Evolutionary conservation across 495 filamentous ascomycete species (phyloP), one percentile per base, ranked within the genome.

Genomic region (Acidiella bohemica): DNA sequence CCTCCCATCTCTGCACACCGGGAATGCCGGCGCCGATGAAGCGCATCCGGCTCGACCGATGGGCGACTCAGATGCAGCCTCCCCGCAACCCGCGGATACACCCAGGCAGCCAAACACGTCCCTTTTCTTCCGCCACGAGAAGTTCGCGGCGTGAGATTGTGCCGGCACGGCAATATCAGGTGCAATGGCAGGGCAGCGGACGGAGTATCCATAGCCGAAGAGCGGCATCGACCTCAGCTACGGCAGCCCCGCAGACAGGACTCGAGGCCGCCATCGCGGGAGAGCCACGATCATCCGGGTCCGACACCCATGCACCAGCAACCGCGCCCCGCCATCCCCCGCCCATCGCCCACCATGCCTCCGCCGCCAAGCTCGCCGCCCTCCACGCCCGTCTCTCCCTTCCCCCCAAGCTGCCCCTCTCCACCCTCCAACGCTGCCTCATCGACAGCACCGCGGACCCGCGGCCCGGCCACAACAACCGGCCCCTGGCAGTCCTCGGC

Each of bases 301-400:
- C 4, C 39, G 34, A 34, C 6, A 5, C 17, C 30, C 12, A 40
- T 7, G 11, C 23, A 17, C 25, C 22, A 21, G 25, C 39, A 41
- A 4, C 40, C 37, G 27, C 36, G 35, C 32, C 34, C 39, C n/a
- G n/a, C n/a, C n/a, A n/a, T n/a, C n/a, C n/a, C n/a, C n/a, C n/a
- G n/a, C 49, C 11, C 42, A 42, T 17, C 46, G 80, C 86, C n/a
- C 59, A 67, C 39, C 54, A 64, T 44, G 95, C 90, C n/a, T n/a
- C n/a, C n/a, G n/a, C n/a, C 38, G 78, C 88, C 41, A 94, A 94
- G 66, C 81, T 97, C 54, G 76, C 87, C 47, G 85, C 90, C 41
- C 76, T 97, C 23, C 87, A 94, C 62, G 80, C 86, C 54, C 86
- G 90, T 54, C 78, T 97, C 33, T 75, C 75, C 37, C 77, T 97